Percentiles rank a stretch among this genome's conserved stretches.
phyloP scores from a whole-genome alignment of 2,329 filamentous ascomycete species.

The Alternaria viburni region DNA sequence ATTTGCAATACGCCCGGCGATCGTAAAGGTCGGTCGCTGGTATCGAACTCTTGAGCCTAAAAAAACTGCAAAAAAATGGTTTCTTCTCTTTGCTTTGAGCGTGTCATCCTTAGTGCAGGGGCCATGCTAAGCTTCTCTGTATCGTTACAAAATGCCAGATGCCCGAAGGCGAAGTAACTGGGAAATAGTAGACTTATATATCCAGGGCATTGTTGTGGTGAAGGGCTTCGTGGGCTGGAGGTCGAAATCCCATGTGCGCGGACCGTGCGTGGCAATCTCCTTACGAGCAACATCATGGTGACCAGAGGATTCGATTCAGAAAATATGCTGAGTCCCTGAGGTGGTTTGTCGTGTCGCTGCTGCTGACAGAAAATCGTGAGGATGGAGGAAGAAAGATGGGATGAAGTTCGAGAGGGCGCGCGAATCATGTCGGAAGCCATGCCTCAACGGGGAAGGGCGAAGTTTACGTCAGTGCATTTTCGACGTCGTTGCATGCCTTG shows the following conservation, averaged over 20 bases:
- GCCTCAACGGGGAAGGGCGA: constrained; percentile 4
- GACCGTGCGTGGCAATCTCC: background rate
- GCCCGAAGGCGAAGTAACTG: background rate
- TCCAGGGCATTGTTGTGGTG: background rate
- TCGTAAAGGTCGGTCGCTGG: background rate
- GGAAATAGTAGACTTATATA: background rate
- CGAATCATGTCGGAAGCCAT: background rate
- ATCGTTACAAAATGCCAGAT: background rate
- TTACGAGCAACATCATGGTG: background rate
- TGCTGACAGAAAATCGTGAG: background rate
- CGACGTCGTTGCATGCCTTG: background rate
- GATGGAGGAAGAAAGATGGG: background rate
- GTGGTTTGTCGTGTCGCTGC: background rate
- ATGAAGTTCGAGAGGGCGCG: constrained; percentile 1
- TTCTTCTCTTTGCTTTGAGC: background rate
- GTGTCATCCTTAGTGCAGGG: constrained; percentile 89
- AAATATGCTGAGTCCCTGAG: too few relatives aligned
- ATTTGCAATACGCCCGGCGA: background rate
- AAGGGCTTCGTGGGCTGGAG: background rate
- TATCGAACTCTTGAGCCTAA: background rate
- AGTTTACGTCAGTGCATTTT: background rate
- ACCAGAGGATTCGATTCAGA: background rate
- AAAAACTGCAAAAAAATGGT: background rate
- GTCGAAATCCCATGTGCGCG: background rate
- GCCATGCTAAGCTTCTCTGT: constrained; percentile 53